These are phyloP conservation scores for Angomonas deanei DNA, from an alignment of 208 protist species.

Conservation along the genomic window DNA sequence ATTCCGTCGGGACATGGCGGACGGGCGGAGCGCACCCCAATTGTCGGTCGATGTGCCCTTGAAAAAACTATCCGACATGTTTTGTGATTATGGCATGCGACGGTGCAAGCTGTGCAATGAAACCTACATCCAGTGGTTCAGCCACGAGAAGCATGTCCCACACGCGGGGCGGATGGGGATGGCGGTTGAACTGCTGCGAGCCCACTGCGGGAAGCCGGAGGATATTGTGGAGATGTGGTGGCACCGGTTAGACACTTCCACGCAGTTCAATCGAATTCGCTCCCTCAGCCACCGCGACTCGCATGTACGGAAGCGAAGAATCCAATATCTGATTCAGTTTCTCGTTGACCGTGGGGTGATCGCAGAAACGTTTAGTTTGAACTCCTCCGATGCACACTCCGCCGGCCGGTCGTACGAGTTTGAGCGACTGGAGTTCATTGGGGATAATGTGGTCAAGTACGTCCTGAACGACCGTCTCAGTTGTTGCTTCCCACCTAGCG, in stretches of 20 bases:
- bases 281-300: slow-evolving; percentile 62
- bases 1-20: slow-evolving; percentile 64
- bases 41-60: slow-evolving; percentile 61
- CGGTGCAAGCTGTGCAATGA: slow-evolving; percentile 88
- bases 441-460: slow-evolving; percentile 87
- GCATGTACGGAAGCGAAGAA: slow-evolving; percentile 55
- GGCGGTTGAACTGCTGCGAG: slow-evolving; percentile 72
- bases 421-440: slow-evolving; percentile 83
- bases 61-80: slow-evolving; percentile 69
- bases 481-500: slow-evolving; percentile 55
- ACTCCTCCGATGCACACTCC: slow-evolving; percentile 4
- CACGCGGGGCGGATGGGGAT: slow-evolving; percentile 70
- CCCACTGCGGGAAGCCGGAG: slow-evolving; percentile 77
- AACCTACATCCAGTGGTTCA: slow-evolving; percentile 68
- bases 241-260: slow-evolving; percentile 45
- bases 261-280: slow-evolving; percentile 54
- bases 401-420: slow-evolving; percentile 80
- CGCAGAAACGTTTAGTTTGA: slow-evolving; percentile 68
- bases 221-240: slow-evolving; percentile 71
- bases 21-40: slow-evolving; percentile 11
- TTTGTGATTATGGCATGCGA: slow-evolving; percentile 70
- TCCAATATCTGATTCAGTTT: slow-evolving; percentile 77
- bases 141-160: slow-evolving; percentile 52
- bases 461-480: slow-evolving; percentile 68
- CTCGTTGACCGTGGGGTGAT: slow-evolving; percentile 71